A percentile compares a stretch with the other conserved stretches of the same genome.
Evolutionary conservation across 2,329 filamentous ascomycete genomes (phyloP).

Genomic region (Paraphaeosphaeria sporulosa): DNA sequence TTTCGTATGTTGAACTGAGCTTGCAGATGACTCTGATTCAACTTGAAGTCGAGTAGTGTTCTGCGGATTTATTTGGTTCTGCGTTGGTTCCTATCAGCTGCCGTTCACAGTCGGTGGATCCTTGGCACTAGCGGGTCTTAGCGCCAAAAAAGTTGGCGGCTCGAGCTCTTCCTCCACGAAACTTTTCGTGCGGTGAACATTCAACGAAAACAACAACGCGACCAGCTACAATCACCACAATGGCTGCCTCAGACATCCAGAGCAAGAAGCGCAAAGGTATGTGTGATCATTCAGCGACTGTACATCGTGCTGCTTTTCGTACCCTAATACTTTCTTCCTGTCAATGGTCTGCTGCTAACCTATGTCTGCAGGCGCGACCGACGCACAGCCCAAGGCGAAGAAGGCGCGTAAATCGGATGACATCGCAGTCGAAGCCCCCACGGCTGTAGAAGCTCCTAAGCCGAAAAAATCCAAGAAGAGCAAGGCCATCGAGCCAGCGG

Average conservation of each 20-base stretch:
- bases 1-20: too few relatives aligned
- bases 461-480: constrained; percentile 18
- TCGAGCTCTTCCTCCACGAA: constrained; percentile 35
- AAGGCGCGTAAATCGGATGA: constrained; percentile 49
- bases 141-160: constrained; percentile 27
- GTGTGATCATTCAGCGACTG: background rate
- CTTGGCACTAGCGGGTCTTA: constrained; percentile 22
- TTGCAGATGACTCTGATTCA: background rate
- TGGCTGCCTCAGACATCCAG: constrained; percentile 62
- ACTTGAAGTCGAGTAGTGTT: background rate
- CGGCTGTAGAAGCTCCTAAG: constrained; percentile 14
- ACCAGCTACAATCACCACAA: constrained; percentile 41
- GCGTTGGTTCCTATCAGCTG: background rate
- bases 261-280: constrained; percentile 65
- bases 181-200: constrained; percentile 39
- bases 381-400: constrained; percentile 47
- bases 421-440: constrained; percentile 29
- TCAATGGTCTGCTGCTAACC: constrained; percentile 15
- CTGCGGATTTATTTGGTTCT: background rate
- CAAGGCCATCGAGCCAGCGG: constrained; percentile 10
- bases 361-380: constrained; percentile 38
- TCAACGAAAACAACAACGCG: constrained; percentile 15
- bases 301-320: background rate
- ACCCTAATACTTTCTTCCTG: constrained; percentile 10
- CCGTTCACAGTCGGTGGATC: constrained; percentile 11